Evolutionary conservation across 2,329 filamentous ascomycete species (phyloP).

Genomic region (Exophiala spinifera): DNA sequence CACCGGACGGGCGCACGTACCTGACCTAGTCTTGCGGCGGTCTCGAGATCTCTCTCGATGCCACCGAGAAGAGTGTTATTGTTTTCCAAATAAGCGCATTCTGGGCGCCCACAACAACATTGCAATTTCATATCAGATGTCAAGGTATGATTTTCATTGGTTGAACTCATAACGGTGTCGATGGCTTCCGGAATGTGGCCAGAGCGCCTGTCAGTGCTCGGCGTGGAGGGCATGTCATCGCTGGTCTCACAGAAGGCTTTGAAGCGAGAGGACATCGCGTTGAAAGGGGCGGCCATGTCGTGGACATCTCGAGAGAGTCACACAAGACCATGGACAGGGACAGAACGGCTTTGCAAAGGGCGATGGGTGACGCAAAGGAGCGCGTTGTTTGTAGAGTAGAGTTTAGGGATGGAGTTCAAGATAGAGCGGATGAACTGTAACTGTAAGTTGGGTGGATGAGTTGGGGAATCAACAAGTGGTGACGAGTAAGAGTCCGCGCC

Average conservation of each 20-base stretch:
- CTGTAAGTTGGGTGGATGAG: background rate
- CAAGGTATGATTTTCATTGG: constrained; percentile 16
- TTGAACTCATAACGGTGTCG: constrained; percentile 19
- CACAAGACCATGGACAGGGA: background rate
- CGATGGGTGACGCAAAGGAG: background rate
- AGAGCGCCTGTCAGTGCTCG: constrained; percentile 22
- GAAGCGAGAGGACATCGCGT: constrained; percentile 23
- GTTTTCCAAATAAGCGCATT: constrained; percentile 77
- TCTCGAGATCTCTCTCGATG: constrained; percentile 82
- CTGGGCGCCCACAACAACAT: constrained; percentile 82
- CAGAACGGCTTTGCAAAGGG: background rate
- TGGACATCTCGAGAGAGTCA: constrained; percentile 25
- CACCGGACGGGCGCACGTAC: constrained; percentile 56
- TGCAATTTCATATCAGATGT: constrained; percentile 21
- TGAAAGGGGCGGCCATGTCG: constrained; percentile 19
- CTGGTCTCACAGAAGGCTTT: constrained; percentile 25
- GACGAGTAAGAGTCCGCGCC: background rate
- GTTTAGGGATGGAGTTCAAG: too few species aligned
- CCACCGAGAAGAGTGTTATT: constrained; percentile 74
- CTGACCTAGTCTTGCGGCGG: constrained; percentile 84
- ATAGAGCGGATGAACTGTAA: background rate
- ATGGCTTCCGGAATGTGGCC: constrained; percentile 24
- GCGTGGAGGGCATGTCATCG: constrained; percentile 19
- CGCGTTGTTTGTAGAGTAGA: background rate
- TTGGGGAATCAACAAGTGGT: too few species aligned